A percentile compares a stretch with the other conserved stretches of the same genome.
phyloP scores from a whole-genome alignment of 1,139 yeast genomes.

The Hansenula anomala region DNA sequence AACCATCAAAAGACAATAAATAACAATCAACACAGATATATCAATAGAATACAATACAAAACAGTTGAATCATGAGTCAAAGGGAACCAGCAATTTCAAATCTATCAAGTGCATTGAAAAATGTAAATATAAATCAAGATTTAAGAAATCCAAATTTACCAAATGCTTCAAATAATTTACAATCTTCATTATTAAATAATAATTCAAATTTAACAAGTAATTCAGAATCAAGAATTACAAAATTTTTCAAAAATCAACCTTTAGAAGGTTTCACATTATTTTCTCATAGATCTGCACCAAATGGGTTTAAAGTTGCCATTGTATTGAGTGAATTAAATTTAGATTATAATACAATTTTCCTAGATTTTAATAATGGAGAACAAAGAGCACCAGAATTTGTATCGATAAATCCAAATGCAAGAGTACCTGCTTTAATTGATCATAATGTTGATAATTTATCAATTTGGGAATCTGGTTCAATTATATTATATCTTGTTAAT shows the following conservation, averaged over 20 bases:
- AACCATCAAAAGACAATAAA: no score
- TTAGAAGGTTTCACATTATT: constrained; percentile 81
- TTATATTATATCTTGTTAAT: constrained; percentile 69
- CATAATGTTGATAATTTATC: constrained; percentile 76
- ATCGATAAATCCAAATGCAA: constrained; percentile 86
- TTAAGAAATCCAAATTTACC: constrained; percentile 6
- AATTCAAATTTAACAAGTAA: constrained; percentile 24
- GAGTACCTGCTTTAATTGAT: constrained; percentile 92
- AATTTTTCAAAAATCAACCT: constrained; percentile 76
- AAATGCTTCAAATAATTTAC: constrained; percentile 3
- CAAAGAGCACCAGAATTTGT: constrained; percentile 93
- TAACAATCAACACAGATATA: no score
- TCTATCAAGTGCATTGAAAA: constrained; percentile 24
- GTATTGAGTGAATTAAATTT: constrained; percentile 79
- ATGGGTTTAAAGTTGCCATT: constrained; percentile 94
- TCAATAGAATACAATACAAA: no score
- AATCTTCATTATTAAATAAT: constrained; percentile 4
- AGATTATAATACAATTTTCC: constrained; percentile 74
- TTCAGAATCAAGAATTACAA: constrained; percentile 56
- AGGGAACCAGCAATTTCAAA: constrained; percentile 21
- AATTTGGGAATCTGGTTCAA: constrained; percentile 94
- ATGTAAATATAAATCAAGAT: constrained; percentile 12
- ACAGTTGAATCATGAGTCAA: constrained; percentile 4
- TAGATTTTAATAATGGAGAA: constrained; percentile 87
- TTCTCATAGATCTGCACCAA: constrained; percentile 91